phyloP scores from a whole-genome alignment of 164 flowering plant genomes.

The Saururus chinensis region DNA sequence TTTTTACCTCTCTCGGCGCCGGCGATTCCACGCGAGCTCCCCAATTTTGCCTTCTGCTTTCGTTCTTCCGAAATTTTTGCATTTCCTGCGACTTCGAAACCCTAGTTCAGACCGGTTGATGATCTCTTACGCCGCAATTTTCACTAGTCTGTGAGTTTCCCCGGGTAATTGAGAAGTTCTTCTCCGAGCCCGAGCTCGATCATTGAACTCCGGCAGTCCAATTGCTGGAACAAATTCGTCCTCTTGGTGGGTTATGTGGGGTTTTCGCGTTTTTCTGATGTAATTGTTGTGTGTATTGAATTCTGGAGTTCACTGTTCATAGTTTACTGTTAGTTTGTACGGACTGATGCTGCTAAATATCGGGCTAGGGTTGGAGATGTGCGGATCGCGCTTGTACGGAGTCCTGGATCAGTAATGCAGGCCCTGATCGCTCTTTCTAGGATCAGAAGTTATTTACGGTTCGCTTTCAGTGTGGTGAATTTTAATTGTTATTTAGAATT shows the following conservation, averaged over 20 bases:
- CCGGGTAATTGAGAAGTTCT: too few species aligned
- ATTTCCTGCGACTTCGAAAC: neutral
- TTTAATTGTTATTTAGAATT: neutral
- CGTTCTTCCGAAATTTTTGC: neutral
- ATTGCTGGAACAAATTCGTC: neutral
- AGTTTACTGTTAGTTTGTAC: neutral
- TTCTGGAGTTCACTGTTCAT: neutral
- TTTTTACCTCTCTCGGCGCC: neutral
- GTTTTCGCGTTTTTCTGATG: neutral
- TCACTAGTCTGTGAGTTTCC: too few species aligned
- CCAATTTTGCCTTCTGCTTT: too few species aligned
- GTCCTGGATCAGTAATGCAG: conserved; percentile 16
- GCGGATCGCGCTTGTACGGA: conserved; percentile 13
- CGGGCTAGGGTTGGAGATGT: conserved; percentile 6
- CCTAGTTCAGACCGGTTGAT: neutral
- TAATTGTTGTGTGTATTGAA: neutral
- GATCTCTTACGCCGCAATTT: neutral
- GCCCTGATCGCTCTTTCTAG: conserved; percentile 8
- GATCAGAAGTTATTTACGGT: conserved; percentile 7
- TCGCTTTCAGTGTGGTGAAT: neutral
- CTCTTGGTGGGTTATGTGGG: neutral
- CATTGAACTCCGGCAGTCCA: neutral
- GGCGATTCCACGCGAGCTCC: too few species aligned
- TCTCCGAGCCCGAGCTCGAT: conserved; percentile 3
- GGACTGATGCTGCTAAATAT: conserved; percentile 7